Percentiles rank a stretch among this genome's conserved stretches.
These are phyloP conservation scores for Periconia sp. DNA, from an alignment of 2,329 filamentous ascomycete species.

Conservation along the genomic window DNA sequence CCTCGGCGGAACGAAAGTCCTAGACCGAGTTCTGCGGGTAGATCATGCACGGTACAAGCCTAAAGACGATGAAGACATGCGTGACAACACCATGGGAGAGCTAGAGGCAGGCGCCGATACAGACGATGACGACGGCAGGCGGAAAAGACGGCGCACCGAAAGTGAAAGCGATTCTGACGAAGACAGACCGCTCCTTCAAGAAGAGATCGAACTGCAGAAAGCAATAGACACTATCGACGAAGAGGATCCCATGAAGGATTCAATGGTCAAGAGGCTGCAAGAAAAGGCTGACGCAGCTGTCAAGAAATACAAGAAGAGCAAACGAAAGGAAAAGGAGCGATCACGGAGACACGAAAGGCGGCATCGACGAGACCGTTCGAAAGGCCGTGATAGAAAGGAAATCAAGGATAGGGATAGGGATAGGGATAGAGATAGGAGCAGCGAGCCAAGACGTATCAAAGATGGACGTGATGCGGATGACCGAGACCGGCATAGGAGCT, in stretches of 20 bases:
- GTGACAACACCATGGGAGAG: constrained; percentile 61
- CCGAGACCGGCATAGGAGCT: constrained; percentile 9
- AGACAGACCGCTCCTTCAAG: constrained; percentile 68
- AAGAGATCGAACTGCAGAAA: constrained; percentile 77
- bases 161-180: constrained; percentile 43
- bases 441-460: constrained; percentile 11
- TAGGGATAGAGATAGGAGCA: constrained; percentile 14
- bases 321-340: constrained; percentile 51
- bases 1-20: constrained; percentile 79
- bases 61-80: constrained; percentile 72
- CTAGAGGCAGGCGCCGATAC: constrained; percentile 26
- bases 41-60: constrained; percentile 93
- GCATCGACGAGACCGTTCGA: constrained; percentile 25
- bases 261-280: constrained; percentile 86
- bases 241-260: constrained; percentile 96
- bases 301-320: constrained; percentile 54
- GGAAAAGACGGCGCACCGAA: constrained; percentile 52
- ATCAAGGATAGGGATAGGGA: constrained; percentile 13
- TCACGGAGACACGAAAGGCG: constrained; percentile 41
- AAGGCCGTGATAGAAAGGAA: constrained; percentile 19
- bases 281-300: constrained; percentile 78
- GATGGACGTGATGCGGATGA: constrained; percentile 15
- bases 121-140: constrained; percentile 48
- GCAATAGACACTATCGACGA: constrained; percentile 83
- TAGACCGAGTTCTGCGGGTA: constrained; percentile 79